Evolutionary conservation across 495 filamentous ascomycete genomes (phyloP).

Genomic region (Talaromyces stipitatus): DNA sequence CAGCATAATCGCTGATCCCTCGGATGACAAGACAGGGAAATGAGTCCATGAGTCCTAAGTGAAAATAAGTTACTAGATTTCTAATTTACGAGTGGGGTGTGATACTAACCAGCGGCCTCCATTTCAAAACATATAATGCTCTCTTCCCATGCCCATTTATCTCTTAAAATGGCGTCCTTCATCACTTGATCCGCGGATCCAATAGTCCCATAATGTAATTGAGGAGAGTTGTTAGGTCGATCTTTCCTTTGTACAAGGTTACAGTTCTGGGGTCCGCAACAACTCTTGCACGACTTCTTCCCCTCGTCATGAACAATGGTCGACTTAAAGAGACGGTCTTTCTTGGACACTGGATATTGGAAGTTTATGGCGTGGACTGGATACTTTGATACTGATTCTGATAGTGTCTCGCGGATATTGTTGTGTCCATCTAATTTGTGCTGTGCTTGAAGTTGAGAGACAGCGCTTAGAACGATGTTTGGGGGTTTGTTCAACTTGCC

Average conservation of each 20-base stretch:
- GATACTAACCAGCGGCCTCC: conserved; percentile 23
- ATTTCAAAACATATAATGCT: conserved; percentile 21
- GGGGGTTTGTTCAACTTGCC: conserved; percentile 3
- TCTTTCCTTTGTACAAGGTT: not conserved
- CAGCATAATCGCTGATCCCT: too few relatives aligned
- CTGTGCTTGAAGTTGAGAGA: conserved; percentile 14
- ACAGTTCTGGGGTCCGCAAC: conserved; percentile 11
- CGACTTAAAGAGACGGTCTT: conserved; percentile 28
- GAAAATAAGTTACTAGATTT: not conserved
- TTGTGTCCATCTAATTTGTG: conserved; percentile 10
- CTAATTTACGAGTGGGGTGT: not conserved
- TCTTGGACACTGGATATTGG: conserved; percentile 15
- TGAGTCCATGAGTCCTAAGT: conserved; percentile 21
- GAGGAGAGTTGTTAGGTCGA: not conserved
- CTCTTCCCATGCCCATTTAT: not conserved
- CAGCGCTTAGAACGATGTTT: conserved; percentile 11
- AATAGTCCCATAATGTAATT: conserved; percentile 6
- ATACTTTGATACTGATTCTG: conserved; percentile 10
- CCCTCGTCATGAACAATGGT: conserved; percentile 16
- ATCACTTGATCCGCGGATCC: conserved; percentile 6
- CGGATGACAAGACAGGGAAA: conserved; percentile 29
- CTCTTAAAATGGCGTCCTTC: not conserved
- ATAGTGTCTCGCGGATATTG: conserved; percentile 12
- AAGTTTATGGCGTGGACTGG: conserved; percentile 15
- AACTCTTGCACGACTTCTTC: conserved; percentile 10